These are phyloP conservation scores for Colletotrichum sp. DNA, from an alignment of 2,329 filamentous ascomycete species.

Conservation along the genomic window DNA sequence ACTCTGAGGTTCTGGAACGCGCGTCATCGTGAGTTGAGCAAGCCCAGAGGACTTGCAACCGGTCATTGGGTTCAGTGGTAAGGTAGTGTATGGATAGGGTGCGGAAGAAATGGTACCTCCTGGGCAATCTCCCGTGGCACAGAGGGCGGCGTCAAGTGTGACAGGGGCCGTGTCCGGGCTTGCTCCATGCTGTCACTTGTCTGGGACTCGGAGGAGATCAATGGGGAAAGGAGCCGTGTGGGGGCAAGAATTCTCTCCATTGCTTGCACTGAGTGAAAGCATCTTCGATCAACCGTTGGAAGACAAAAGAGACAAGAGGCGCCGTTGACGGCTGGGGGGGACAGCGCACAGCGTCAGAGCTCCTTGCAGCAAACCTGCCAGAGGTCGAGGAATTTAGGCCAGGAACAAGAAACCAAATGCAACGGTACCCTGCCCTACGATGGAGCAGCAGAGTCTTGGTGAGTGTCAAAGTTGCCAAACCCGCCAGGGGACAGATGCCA, in stretches of 20 bases:
- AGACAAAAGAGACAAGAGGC: neutral
- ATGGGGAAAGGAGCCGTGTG: constrained; percentile 9
- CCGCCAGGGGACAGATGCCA: neutral
- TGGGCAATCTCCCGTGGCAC: neutral
- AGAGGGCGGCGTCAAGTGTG: neutral
- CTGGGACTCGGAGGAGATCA: neutral
- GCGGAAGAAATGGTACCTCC: neutral
- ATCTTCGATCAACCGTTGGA: neutral
- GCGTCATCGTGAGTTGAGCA: neutral
- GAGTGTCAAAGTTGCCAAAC: neutral
- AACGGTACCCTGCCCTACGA: neutral
- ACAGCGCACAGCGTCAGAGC: neutral
- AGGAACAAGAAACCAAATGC: neutral
- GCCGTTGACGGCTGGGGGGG: neutral
- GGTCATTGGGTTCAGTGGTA: neutral
- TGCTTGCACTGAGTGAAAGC: neutral
- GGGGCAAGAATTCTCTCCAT: neutral
- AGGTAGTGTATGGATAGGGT: neutral
- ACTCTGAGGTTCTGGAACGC: constrained; percentile 3
- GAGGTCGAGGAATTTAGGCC: neutral
- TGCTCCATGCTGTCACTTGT: neutral
- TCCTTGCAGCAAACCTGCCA: neutral
- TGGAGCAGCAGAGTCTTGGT: neutral
- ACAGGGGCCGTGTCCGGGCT: neutral
- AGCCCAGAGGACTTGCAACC: neutral